Base-by-base conservation (phyloP, 805 yeast species). In the Lachancea kluyveri region DNA sequence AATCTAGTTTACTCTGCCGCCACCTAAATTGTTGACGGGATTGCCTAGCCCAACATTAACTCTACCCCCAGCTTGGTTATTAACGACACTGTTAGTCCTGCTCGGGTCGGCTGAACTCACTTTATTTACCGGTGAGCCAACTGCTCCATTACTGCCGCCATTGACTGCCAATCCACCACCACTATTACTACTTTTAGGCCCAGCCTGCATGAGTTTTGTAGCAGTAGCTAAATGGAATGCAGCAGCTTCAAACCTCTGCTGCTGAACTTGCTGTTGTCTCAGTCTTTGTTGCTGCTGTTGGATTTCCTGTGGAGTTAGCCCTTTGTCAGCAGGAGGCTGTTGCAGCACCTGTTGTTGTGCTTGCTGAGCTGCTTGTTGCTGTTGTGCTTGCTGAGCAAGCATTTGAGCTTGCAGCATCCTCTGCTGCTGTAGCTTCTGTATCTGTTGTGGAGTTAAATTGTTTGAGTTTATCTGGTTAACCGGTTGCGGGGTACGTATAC, bases 401-500 rank as follows among this genome's bases (percentile, higher is more conserved):
- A 55, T 50, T 33, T 51, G 55, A 22, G 50, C 52, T 40, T 52
- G 58, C 17, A 44, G 36, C 37, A 44, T 39, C 23, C 53, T 41
- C 34, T 50, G 46, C 16, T 46, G 56, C 29, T 44, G 52, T 9
- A 45, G 24, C 14, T 39, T 41, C 23, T 49, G 54, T 15, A 43
- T 35, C 29, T 52, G 56, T 29, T 49, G 48, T 11, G 48, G 44
- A 8, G 45, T 45, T 12, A 45, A 31, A 17, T 44, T 41, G 16
- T 38, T 43, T 24, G 44, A 35, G 7, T 41, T 37, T 26, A 39
- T 34, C 22, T 43, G 48, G 28, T 49, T 54, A 10, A 46, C 36
- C 4, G 54, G 53, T 43, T 68, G 77, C 8, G 75, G 73, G 8
- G 65, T 62, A 36, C 77, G 59, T 11, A 73, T 70, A 9, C 73